Percentiles rank a stretch among this genome's conserved stretches.
Conservation (phyloP, 345 rosid species). For the Citropsis articulata region DNA sequence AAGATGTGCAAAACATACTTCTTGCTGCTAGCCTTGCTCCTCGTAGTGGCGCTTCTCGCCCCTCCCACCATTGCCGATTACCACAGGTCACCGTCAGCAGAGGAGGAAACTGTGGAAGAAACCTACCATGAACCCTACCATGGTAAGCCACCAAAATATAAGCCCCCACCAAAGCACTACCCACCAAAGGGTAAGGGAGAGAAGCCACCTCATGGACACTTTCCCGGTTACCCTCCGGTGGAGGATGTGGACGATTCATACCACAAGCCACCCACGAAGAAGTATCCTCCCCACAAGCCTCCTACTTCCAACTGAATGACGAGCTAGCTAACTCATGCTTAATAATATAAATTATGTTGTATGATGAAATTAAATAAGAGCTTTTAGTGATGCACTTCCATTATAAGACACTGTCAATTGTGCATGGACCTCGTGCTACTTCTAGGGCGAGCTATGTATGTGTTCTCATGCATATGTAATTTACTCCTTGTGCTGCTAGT, state of each 20-base stretch:
- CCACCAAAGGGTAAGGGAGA: background rate
- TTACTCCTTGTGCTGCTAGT: no score
- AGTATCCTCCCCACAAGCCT: slow-evolving; percentile 13
- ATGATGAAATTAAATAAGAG: background rate
- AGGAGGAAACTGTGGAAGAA: background rate
- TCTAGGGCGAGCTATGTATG: background rate
- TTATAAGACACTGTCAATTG: background rate
- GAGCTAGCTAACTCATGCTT: background rate
- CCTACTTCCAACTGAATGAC: slow-evolving; percentile 7
- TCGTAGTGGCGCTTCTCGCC: background rate
- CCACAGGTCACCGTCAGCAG: background rate
- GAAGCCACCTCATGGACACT: slow-evolving; percentile 14
- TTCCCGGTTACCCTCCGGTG: background rate
- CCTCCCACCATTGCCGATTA: background rate
- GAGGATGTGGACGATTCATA: background rate
- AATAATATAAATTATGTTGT: no score
- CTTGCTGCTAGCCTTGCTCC: background rate
- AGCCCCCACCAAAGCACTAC: background rate
- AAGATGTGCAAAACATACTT: background rate
- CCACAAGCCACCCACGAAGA: background rate
- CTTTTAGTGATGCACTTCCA: background rate
- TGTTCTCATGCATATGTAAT: background rate
- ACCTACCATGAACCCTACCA: no score
- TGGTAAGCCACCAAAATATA: background rate
- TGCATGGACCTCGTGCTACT: background rate